These are phyloP conservation scores for Debaryomyces sp. DNA, from an alignment of 1,139 yeast species.

Conservation along the genomic window DNA sequence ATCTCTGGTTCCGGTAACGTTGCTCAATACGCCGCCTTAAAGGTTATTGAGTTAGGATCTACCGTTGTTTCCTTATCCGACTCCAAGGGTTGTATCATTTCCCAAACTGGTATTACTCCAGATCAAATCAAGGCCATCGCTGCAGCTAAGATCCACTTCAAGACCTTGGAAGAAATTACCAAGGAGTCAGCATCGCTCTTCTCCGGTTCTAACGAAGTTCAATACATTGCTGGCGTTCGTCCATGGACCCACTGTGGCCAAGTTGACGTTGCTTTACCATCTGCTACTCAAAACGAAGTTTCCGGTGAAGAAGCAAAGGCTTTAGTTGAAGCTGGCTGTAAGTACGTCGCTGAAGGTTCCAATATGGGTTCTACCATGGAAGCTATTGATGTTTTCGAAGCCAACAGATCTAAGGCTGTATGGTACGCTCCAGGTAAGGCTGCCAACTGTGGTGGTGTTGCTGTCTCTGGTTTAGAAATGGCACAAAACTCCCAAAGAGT, in stretches of 20 bases:
- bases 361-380: slow-evolving; percentile 99
- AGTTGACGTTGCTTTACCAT: slow-evolving; percentile 95
- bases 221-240: slow-evolving; percentile 90
- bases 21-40: slow-evolving; percentile 98
- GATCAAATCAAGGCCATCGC: slow-evolving; percentile 79
- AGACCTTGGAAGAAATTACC: slow-evolving; percentile 72
- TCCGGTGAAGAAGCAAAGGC: slow-evolving; percentile 96
- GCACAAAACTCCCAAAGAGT: slow-evolving; percentile 98
- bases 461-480: slow-evolving; percentile 98
- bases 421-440: slow-evolving; percentile 99
- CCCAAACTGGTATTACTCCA: slow-evolving; percentile 77
- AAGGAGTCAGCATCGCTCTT: slow-evolving; percentile 58
- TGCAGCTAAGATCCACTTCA: slow-evolving; percentile 80
- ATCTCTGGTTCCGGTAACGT: slow-evolving; percentile 98
- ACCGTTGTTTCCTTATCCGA: slow-evolving; percentile 91
- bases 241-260: slow-evolving; percentile 94
- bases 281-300: slow-evolving; percentile 98
- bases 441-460: slow-evolving; percentile 99
- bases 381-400: slow-evolving; percentile 93
- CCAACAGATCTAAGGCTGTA: slow-evolving; percentile 74
- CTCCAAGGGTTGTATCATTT: slow-evolving; percentile 85
- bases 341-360: slow-evolving; percentile 97
- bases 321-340: slow-evolving; percentile 87
- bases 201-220: slow-evolving; percentile 54
- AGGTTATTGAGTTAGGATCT: slow-evolving; percentile 96